Base-by-base conservation (phyloP, 106 monocot species). In the Apostasia shenzhenica region DNA sequence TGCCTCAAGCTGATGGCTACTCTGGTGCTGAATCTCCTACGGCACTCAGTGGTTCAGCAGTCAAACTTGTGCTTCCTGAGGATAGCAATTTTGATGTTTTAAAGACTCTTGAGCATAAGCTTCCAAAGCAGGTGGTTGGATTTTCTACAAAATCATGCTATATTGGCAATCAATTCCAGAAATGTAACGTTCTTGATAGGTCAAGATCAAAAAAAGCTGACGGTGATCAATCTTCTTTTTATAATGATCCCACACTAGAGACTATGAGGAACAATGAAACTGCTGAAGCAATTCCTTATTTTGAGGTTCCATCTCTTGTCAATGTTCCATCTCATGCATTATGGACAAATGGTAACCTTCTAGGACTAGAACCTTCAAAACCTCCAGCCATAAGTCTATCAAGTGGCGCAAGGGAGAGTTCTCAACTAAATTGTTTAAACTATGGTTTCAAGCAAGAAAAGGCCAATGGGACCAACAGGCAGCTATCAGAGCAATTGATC, bases 291-390 rank as follows among this genome's bases (percentile, higher is more conserved):
- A 62, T 13, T 43, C 45, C 44, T 12, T 44, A 62, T 37, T 41
- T 54, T 70, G 66, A 71, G 45, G 38, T 12, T 64, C 69, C 58
- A 49, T 54, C 82, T 71, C 59, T 67, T 37, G 14, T 49, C 73
- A 65, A 70, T 58, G 48, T 10, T 71, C 59, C 74, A 72, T 65
- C 41, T 55, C 37, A 65, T 37, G 61, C 86, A 48, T 83, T 93
- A 50, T 93, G 93, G 99, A 93, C 93, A 57, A 99, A 99, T 84
- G 99, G 85, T 54, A 70, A 82, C 26, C 86, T 99, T 72, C 77
- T 99, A 57, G 99, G 99, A 72, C 73, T 99, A 61, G 77, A 87
- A 56, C 99, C 99, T 68, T 99, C 93, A 48, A 99, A 90, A 74
- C 99, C 93, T 67, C 85, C 74, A 14, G 48, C 47, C 26, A 0